Percentiles rank a stretch among this genome's conserved stretches.
Evolutionary conservation across 805 yeast species (phyloP).

Genomic region (Priceomyces castillae): DNA sequence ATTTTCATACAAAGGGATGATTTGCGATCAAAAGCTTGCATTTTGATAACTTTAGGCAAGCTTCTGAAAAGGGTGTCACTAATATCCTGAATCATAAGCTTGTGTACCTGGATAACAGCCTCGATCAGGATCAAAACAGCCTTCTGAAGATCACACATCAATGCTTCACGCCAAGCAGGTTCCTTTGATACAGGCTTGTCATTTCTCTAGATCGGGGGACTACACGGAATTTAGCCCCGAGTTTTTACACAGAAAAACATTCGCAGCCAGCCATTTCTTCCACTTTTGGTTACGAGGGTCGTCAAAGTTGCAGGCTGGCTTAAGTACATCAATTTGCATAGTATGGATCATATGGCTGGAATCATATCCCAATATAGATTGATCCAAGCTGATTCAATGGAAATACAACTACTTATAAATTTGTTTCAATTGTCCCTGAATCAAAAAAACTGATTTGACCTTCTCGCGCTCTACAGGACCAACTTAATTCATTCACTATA

Average conservation of each 20-base stretch:
- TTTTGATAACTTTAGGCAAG: not conserved
- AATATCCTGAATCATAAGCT: too few relatives aligned
- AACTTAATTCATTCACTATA: not conserved
- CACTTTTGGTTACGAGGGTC: not conserved
- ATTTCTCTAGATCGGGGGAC: not conserved
- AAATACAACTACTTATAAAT: slow-evolving; percentile 4
- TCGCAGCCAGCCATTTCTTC: slow-evolving; percentile 3
- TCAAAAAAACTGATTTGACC: not conserved
- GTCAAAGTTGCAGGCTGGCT: slow-evolving; percentile 3
- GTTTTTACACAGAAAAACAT: not conserved
- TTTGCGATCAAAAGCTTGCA: too few relatives aligned
- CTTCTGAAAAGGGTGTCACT: not conserved
- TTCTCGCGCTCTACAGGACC: slow-evolving; percentile 1
- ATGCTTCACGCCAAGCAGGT: not conserved
- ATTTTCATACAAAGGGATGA: too few relatives aligned
- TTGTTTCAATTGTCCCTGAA: slow-evolving; percentile 5
- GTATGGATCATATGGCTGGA: slow-evolving; percentile 8
- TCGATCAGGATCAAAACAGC: too few relatives aligned
- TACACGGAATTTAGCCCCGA: not conserved
- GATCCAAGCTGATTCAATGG: slow-evolving; percentile 4
- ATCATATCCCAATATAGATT: slow-evolving; percentile 8
- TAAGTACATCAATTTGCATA: not conserved
- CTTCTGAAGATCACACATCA: not conserved
- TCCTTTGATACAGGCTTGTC: not conserved
- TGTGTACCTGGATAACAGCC: too few relatives aligned